Evolutionary conservation across 257 asterid species (phyloP).

Genomic region (Eustoma russellianum): DNA sequence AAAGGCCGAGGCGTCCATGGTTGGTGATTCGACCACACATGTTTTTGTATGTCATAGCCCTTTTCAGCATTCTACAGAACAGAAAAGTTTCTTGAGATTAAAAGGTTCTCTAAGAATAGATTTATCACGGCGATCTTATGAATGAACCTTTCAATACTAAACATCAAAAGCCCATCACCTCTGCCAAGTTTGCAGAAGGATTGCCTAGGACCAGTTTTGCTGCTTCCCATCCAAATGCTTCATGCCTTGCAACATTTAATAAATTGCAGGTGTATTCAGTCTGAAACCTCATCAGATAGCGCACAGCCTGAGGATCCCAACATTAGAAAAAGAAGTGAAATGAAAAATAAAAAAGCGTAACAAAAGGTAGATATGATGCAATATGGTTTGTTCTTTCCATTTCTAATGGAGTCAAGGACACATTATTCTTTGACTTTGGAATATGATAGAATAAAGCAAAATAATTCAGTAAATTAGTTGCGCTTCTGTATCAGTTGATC

Average conservation of each 20-base stretch:
- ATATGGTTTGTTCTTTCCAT: no score
- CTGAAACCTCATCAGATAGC: slow-evolving; percentile 91
- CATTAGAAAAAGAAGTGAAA: no score
- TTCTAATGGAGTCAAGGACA: no score
- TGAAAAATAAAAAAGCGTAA: no score
- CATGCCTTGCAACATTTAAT: slow-evolving; percentile 71
- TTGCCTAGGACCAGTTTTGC: slow-evolving; percentile 60
- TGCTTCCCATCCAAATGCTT: slow-evolving; percentile 82
- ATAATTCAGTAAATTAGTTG: no score
- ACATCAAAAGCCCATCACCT: slow-evolving; percentile 25
- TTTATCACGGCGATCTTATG: no score
- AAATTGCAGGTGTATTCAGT: slow-evolving; percentile 74
- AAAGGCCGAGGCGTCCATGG: slow-evolving; percentile 82
- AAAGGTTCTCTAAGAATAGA: no score
- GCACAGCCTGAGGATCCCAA: slow-evolving; percentile 52
- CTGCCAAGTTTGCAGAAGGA: slow-evolving; percentile 19
- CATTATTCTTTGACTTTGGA: no score
- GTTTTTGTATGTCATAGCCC: slow-evolving; percentile 42
- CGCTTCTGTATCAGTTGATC: no score
- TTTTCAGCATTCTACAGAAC: slow-evolving; percentile 22
- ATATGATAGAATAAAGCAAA: no score
- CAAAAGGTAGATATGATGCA: no score
- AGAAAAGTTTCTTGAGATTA: no score
- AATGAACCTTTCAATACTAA: neutral
- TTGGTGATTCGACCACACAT: slow-evolving; percentile 74